A percentile compares a stretch with the other conserved stretches of the same genome.
Evolutionary conservation across 2,329 filamentous ascomycete genomes (phyloP).

Genomic region (Scedosporium dehoogii): DNA sequence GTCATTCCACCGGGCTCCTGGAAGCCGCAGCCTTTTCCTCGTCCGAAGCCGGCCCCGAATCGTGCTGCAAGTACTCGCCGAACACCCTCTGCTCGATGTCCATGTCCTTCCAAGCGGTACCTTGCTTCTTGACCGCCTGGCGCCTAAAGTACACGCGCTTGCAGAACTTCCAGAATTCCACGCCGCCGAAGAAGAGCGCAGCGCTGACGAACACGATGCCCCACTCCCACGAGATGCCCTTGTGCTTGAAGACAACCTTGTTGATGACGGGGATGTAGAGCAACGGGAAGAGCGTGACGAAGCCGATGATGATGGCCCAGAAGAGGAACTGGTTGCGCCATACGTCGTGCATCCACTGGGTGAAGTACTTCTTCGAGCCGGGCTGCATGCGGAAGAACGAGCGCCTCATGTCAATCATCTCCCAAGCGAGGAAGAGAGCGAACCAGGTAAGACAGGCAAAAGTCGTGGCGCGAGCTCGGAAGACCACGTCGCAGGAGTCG

Average conservation of each 20-base stretch:
- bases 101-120: conserved; percentile 23
- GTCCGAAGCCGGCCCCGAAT: not conserved
- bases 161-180: conserved; percentile 49
- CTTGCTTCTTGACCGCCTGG: conserved; percentile 13
- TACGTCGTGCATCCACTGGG: conserved; percentile 57
- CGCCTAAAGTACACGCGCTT: conserved; percentile 37
- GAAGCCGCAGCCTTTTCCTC: conserved; percentile 4
- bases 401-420: conserved; percentile 63
- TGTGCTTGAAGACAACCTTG: conserved; percentile 49
- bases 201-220: conserved; percentile 45
- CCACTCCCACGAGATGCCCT: conserved; percentile 54
- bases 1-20: conserved; percentile 11
- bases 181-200: conserved; percentile 45
- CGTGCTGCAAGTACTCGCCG: conserved; percentile 21
- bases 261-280: conserved; percentile 53
- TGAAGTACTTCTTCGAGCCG: conserved; percentile 46
- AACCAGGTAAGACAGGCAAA: conserved; percentile 71
- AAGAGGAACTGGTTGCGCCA: conserved; percentile 67
- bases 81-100: conserved; percentile 30
- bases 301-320: conserved; percentile 45
- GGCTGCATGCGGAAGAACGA: conserved; percentile 69
- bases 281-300: conserved; percentile 38
- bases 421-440: conserved; percentile 68
- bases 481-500: conserved; percentile 49
- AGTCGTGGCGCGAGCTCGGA: conserved; percentile 61